A percentile compares a stretch with the other conserved stretches of the same genome.
Evolutionary conservation across 2,329 filamentous ascomycete genomes (phyloP).

Genomic region (Aspergillus thermomutatus): DNA sequence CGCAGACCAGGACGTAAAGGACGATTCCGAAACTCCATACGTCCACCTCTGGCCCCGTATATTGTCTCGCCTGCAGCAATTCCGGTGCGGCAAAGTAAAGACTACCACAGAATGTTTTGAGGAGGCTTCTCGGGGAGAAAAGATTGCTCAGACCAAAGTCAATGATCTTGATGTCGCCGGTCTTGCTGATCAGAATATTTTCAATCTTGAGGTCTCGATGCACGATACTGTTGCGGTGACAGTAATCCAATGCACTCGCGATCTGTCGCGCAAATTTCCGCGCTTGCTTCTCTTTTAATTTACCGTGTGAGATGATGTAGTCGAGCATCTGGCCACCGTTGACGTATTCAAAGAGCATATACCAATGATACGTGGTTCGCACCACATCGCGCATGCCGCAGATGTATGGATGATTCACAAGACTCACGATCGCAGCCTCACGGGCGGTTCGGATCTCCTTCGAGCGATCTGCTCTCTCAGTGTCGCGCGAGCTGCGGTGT

Average conservation of each 20-base stretch:
- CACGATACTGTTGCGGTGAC: constrained; percentile 96
- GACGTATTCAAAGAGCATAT: constrained; percentile 99
- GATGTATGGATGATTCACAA: constrained; percentile 92
- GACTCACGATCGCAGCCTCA: constrained; percentile 92
- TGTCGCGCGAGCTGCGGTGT: constrained; percentile 66
- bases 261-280: constrained; percentile 98
- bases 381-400: constrained; percentile 95
- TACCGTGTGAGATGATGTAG: constrained; percentile 97
- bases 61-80: constrained; percentile 86
- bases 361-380: constrained; percentile 97
- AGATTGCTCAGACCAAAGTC: constrained; percentile 97
- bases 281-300: constrained; percentile 96
- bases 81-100: constrained; percentile 97
- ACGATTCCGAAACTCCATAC: constrained; percentile 99
- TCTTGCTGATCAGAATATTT: constrained; percentile 98
- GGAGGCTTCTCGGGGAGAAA: constrained; percentile 76
- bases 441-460: constrained; percentile 94
- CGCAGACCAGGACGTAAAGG: constrained; percentile 92
- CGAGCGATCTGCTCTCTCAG: constrained; percentile 88
- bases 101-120: constrained; percentile 97
- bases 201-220: constrained; percentile 98
- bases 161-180: constrained; percentile 98
- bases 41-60: constrained; percentile 94
- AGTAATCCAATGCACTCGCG: constrained; percentile 93
- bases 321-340: constrained; percentile 99